These are phyloP conservation scores for Echeveria elegans DNA, from an alignment of 164 flowering plant genomes.

Conservation along the genomic window DNA sequence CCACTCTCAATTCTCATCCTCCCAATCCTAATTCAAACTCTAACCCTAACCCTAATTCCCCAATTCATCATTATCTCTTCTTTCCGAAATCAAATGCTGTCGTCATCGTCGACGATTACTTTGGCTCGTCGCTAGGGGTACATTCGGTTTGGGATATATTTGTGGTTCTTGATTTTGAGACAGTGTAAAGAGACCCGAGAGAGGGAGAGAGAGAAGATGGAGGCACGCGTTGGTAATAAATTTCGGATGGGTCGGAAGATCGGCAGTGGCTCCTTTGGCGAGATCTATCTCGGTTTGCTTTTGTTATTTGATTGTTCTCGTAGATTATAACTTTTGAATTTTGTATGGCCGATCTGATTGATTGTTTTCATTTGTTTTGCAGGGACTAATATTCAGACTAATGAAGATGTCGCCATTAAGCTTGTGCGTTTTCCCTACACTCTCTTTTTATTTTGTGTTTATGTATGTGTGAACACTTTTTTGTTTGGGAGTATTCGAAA, in stretches of 20 bases:
- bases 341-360: background rate
- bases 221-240: conserved; percentile 84
- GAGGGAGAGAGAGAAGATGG: conserved; percentile 40
- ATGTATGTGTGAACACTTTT: background rate
- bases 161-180: background rate
- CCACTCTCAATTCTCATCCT: too few relatives aligned
- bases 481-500: background rate
- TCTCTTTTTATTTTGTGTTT: background rate
- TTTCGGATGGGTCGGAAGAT: conserved; percentile 81
- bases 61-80: too few relatives aligned
- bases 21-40: too few relatives aligned
- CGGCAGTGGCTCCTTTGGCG: conserved; percentile 91
- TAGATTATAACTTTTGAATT: background rate
- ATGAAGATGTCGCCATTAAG: conserved; percentile 87
- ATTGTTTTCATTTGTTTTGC: conserved; percentile 13
- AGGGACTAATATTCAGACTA: conserved; percentile 84
- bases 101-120: too few relatives aligned
- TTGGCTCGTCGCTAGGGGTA: too few relatives aligned
- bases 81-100: too few relatives aligned
- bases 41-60: too few relatives aligned
- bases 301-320: background rate
- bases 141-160: background rate
- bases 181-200: too few relatives aligned
- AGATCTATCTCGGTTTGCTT: conserved; percentile 73
- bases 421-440: conserved; percentile 40